Evolutionary conservation across 768 basidiomycete genomes (phyloP).

Genomic region (Termitomyces sp.): DNA sequence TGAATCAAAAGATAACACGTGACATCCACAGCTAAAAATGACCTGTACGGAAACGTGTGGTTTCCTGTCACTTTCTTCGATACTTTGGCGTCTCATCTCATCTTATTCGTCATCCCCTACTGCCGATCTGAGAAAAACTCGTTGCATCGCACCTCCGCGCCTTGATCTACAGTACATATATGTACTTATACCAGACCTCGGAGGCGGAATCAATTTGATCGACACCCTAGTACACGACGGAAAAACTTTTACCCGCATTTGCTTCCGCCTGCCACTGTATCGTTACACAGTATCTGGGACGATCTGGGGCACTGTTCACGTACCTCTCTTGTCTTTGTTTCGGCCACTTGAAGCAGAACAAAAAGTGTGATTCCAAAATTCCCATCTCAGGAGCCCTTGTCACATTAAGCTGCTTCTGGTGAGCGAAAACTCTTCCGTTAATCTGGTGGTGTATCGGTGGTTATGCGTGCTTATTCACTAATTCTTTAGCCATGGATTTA

Average conservation of each 20-base stretch:
- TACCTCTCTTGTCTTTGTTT: background rate
- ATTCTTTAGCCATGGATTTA: slow-evolving; percentile 12
- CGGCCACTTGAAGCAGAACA: background rate
- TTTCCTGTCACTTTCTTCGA: background rate
- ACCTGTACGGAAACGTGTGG: background rate
- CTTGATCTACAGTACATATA: background rate
- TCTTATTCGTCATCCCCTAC: background rate
- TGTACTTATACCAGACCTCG: background rate
- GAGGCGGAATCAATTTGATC: slow-evolving; percentile 13
- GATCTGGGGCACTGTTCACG: background rate
- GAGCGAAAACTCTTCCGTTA: slow-evolving; percentile 12
- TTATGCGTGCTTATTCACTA: background rate
- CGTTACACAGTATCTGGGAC: background rate
- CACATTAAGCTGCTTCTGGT: background rate
- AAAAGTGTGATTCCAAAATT: background rate
- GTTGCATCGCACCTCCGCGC: background rate
- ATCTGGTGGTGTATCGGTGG: slow-evolving; percentile 1
- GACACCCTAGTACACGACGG: slow-evolving; percentile 6
- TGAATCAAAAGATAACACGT: background rate
- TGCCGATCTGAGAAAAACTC: background rate
- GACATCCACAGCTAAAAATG: slow-evolving; percentile 3
- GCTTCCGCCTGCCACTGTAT: background rate
- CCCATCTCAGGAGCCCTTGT: background rate
- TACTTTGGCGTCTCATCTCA: background rate
- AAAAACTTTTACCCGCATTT: slow-evolving; percentile 12